Evolutionary conservation across 2,329 filamentous ascomycete species (phyloP), one percentile per base, ranked within the genome.

Genomic region (Colletotrichum lini): DNA sequence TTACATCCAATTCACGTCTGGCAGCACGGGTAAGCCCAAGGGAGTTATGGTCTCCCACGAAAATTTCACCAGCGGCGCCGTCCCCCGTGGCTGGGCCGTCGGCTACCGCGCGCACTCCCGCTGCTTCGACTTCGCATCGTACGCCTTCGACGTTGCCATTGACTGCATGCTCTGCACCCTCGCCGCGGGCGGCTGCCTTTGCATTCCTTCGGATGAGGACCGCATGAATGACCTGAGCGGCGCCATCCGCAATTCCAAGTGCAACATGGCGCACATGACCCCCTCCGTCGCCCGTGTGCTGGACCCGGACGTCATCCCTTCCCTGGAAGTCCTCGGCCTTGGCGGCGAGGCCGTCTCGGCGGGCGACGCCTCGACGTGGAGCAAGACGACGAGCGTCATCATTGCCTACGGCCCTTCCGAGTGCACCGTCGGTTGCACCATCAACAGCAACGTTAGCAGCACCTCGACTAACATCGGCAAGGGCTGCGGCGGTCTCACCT

Each of bases 1-100:
- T 44, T 88, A 87, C 72, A 87, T 91, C 75, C 90, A 91, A 76
- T 92, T 91, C 77, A 92, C 90, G 13, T 91, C 89, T 0, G 90
- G 90, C 16, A 91, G 88, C 70, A 92, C 90, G 0, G 90, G 90
- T 8, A 86, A 85, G 70, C 90, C 90, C 1, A 92, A 92, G 80
- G 90, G 90, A 26, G 89, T 91, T 4, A 83, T 91, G 56, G 81
- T 87, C 67, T 82, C 83, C 2, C 86, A 88, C 70, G 79, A 77
- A 44, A 85, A 85, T 65, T 86, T 84, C 69, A 83, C 83, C 40
- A 85, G 84, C 57, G 84, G 84, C 42, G 83, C 84, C 7, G 72
- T 84, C 18, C 84, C 84, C 1, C 80, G 84, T 47, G 82, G 80
- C 2, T 77, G 82, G 3, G 80, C 80, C 6, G 82, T 87, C 30